Evolutionary conservation across 805 yeast genomes (phyloP), one percentile per base, ranked within the genome.

Genomic region (Zygoascus flipseniorum): DNA sequence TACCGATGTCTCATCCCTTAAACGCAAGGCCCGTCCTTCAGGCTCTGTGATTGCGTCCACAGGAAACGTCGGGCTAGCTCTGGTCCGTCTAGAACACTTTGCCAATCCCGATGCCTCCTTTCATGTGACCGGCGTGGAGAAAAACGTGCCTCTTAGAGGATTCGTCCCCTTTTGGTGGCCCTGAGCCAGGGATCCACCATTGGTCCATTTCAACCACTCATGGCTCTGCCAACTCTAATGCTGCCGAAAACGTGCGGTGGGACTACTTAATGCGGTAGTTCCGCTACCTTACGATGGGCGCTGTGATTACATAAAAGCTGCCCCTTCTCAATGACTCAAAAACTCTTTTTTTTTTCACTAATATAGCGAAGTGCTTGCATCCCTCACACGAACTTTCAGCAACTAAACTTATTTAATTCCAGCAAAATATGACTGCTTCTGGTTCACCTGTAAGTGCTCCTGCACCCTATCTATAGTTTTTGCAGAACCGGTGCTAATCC

Each of bases 91-190:
- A 54, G 83, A 72, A 63, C 75, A 69, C 65, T 72, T 71, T 57
- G 63, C 62, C 23, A 66, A 52, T 65, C 69, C 67, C 55, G 70
- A 62, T 32, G 70, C 56, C 60, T 65, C 54, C 51, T 66, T 68
- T 49, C 62, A 60, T 46, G 56, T 72, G 26, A 57, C 55, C 50
- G 52, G 57, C 41, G 32, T 31, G 37, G 58, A 55, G 63, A 13
- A 19, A 9, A 26, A 39, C 32, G 47, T 81, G 8, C 76, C 76
- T 1, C 68, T 83, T 23, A 74, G 75, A 59, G 86, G 82, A 0
- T 73, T 71, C 54, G 69, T 71, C 5, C 93, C 95, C 0, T 82
- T 76, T 49, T 86, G 92, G 90, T 86, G 92, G 89, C 89, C 89
- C 0, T 71, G 32, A 35, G 10, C 13, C 6, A 23, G 28, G 28